Evolutionary conservation across 768 basidiomycete genomes (phyloP).

Genomic region (Tephrocybe sp.): DNA sequence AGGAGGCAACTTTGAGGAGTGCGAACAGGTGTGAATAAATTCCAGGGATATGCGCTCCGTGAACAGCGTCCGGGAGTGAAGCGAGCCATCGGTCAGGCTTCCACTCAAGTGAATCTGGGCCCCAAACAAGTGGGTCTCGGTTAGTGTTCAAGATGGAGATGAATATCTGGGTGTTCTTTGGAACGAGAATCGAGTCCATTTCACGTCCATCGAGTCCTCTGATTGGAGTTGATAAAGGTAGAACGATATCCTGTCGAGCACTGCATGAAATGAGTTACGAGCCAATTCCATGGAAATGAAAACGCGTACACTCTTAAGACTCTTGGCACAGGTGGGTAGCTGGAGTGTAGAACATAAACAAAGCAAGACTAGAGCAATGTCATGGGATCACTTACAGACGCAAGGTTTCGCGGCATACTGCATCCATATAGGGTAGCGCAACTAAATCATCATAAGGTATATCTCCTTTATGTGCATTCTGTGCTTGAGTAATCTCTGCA

Average conservation of each 20-base stretch:
- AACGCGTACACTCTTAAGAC: constrained; percentile 16
- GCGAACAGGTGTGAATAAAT: constrained; percentile 43
- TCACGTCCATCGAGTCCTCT: constrained; percentile 33
- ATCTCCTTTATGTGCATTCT: constrained; percentile 25
- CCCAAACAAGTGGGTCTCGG: constrained; percentile 43
- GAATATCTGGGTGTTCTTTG: constrained; percentile 36
- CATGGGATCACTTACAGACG: constrained; percentile 29
- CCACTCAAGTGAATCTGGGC: constrained; percentile 47
- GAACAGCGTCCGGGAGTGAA: constrained; percentile 34
- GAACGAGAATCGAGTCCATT: constrained; percentile 36
- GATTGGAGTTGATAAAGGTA: constrained; percentile 43
- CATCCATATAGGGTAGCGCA: constrained; percentile 35
- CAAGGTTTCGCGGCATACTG: constrained; percentile 38
- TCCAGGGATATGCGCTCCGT: constrained; percentile 40
- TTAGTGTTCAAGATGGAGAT: constrained; percentile 39
- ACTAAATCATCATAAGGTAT: constrained; percentile 37
- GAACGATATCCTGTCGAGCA: constrained; percentile 31
- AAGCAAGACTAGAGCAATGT: too few relatives aligned
- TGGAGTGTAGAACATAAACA: not conserved
- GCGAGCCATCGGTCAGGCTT: constrained; percentile 52
- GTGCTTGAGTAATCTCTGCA: constrained; percentile 30
- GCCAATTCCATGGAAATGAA: not conserved
- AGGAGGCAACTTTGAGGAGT: not conserved
- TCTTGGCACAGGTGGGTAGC: constrained; percentile 17
- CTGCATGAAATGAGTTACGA: constrained; percentile 29